A percentile compares a stretch with the other conserved stretches of the same genome.
These are phyloP conservation scores for Parietaria judaica DNA, from an alignment of 306 rosid genomes.

Conservation along the genomic window DNA sequence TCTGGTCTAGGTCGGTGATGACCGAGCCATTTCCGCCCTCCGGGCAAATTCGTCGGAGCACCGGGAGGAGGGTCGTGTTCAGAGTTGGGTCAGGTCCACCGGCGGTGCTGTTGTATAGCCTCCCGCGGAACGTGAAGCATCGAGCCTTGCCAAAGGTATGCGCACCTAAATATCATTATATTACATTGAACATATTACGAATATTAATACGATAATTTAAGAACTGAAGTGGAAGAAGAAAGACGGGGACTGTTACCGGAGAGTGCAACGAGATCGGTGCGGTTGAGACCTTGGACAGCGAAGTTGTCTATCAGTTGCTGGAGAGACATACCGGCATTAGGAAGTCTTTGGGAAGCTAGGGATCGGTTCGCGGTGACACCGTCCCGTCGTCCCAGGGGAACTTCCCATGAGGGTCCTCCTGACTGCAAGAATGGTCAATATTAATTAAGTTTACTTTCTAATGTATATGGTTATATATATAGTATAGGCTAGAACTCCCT, in stretches of 20 bases:
- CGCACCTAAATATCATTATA: too few relatives aligned
- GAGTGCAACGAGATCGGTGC: conserved; percentile 41
- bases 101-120: not conserved
- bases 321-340: conserved; percentile 14
- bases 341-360: conserved; percentile 31
- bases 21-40: too few relatives aligned
- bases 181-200: too few relatives aligned
- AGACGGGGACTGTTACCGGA: conserved; percentile 29
- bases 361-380: conserved; percentile 31
- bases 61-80: too few relatives aligned
- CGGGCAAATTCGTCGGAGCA: too few relatives aligned
- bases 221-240: not conserved
- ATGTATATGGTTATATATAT: too few relatives aligned
- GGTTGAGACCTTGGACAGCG: conserved; percentile 15
- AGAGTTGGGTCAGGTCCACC: too few relatives aligned
- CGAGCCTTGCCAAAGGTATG: too few relatives aligned
- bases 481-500: too few relatives aligned
- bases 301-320: conserved; percentile 14
- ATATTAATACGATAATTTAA: too few relatives aligned
- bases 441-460: too few relatives aligned
- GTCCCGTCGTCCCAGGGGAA: conserved; percentile 50
- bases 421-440: conserved; percentile 21
- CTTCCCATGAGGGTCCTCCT: conserved; percentile 39
- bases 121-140: too few relatives aligned
- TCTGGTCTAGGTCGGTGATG: not conserved